These are phyloP conservation scores for Eimeria falciformis DNA, from an alignment of 169 alveolate species.

Conservation along the genomic window DNA sequence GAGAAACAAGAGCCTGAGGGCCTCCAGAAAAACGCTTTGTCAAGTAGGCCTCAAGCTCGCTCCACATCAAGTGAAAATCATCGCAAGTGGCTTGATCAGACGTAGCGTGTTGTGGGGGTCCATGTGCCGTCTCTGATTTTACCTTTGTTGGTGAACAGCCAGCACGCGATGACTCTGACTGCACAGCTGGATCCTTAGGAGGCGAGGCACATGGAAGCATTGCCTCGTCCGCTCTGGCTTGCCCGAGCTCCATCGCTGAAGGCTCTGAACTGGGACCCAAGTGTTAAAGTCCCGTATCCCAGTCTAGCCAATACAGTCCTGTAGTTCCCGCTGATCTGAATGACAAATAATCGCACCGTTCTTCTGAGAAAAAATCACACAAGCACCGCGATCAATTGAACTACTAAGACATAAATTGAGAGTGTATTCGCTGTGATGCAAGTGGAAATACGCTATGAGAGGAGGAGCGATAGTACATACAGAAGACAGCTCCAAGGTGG, in stretches of 20 bases:
- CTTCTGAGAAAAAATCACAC: no score
- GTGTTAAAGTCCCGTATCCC: not conserved
- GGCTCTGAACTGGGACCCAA: not conserved
- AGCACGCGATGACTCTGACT: not conserved
- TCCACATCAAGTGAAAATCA: constrained; percentile 63
- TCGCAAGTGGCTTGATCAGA: constrained; percentile 54
- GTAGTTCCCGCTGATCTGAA: no score
- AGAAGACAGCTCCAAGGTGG: constrained; percentile 18
- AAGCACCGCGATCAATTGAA: no score
- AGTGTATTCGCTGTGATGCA: no score
- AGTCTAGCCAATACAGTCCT: no score
- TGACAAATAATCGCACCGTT: no score
- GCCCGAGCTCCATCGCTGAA: not conserved
- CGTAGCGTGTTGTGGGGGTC: constrained; percentile 2
- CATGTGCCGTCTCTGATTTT: constrained; percentile 6
- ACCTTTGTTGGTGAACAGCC: not conserved
- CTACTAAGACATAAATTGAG: no score
- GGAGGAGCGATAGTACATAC: no score
- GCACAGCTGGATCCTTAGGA: not conserved
- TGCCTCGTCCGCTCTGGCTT: not conserved
- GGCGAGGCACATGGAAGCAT: not conserved
- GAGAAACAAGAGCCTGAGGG: constrained; percentile 54
- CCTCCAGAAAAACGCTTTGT: constrained; percentile 49
- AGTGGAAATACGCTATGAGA: no score
- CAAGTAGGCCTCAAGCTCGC: constrained; percentile 67